Base-by-base conservation (phyloP, 2,329 filamentous ascomycete species). In the Colletotrichum gloeosporioides region DNA sequence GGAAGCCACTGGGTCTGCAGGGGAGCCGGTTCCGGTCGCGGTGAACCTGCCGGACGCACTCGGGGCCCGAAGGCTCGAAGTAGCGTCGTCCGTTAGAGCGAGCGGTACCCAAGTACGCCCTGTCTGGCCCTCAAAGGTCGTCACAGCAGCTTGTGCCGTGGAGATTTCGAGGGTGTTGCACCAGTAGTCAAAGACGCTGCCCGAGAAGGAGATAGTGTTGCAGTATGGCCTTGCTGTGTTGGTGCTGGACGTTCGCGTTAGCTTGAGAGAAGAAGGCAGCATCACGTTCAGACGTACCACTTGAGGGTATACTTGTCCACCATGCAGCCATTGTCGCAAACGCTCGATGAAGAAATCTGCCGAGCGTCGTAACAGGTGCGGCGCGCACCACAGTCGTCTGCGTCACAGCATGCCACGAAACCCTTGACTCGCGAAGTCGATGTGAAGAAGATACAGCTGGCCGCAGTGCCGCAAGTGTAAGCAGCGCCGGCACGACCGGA, bases 161-260 rank as follows among this genome's bases (percentile, higher is more conserved):
- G 83, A 84, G 59, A 83, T 79, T 65, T 78, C 80, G 27, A 81
- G 69, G 12, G 81, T 80, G 73, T 83, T 83, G 80, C 88, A 90
- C 80, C 84, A 88, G 78, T 85, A 90, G 78, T 89, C 88, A 29
- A 81, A 80, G 64, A 89, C 82, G 18, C 84, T 83, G 22, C 82
- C 82, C 4, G 82, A 80, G 78, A 88, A 89, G 1, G 83, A 83
- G 32, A 88, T 81, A 4, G 88, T 89, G 72, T 87, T 87, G 82
- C 89, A 90, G 77, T 82, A 89, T 1, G 85, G 85, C 3, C 78
- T 77, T 3, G 65, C 75, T 0, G 79, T 76, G 15, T 81, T 80
- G 31, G 87, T 87, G 77, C 87, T 89, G 69, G 29, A 34, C n/a
- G 70, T n/a, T 9, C 55, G 66, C 59, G 79, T 82, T 78, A 81